These are phyloP conservation scores for Lippia alba DNA, from an alignment of 305 asterid genomes.

Conservation along the genomic window DNA sequence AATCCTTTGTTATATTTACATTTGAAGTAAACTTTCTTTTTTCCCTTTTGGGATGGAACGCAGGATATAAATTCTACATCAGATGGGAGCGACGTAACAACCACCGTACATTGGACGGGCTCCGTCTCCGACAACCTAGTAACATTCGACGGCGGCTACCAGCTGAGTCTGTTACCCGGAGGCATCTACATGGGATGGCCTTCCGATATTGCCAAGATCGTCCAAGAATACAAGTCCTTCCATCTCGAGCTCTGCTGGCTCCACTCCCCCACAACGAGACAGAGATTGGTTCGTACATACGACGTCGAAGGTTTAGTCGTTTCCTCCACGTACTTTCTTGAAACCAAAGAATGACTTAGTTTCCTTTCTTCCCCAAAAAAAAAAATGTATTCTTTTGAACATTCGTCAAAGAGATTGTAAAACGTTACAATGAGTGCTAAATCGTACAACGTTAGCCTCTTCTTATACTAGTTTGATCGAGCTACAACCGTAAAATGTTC, in stretches of 20 bases:
- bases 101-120: slow-evolving; percentile 83
- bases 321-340: slow-evolving; percentile 79
- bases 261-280: slow-evolving; percentile 78
- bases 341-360: slow-evolving; percentile 60
- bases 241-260: slow-evolving; percentile 91
- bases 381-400: no score
- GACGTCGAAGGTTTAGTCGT: slow-evolving; percentile 88
- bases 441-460: no score
- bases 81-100: slow-evolving; percentile 55
- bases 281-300: slow-evolving; percentile 80
- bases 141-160: slow-evolving; percentile 74
- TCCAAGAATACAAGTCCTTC: slow-evolving; percentile 80
- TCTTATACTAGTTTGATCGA: no score
- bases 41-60: slow-evolving; percentile 2
- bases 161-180: slow-evolving; percentile 74
- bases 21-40: neutral
- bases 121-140: slow-evolving; percentile 61
- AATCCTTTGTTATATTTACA: no score
- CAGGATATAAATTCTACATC: slow-evolving; percentile 75
- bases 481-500: neutral
- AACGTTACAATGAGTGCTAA: no score
- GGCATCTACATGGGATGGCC: slow-evolving; percentile 95
- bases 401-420: no score
- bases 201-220: slow-evolving; percentile 70
- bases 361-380: neutral